Conservation (phyloP, 2,329 filamentous ascomycete species). For the Reticulascus tulasneorum region DNA sequence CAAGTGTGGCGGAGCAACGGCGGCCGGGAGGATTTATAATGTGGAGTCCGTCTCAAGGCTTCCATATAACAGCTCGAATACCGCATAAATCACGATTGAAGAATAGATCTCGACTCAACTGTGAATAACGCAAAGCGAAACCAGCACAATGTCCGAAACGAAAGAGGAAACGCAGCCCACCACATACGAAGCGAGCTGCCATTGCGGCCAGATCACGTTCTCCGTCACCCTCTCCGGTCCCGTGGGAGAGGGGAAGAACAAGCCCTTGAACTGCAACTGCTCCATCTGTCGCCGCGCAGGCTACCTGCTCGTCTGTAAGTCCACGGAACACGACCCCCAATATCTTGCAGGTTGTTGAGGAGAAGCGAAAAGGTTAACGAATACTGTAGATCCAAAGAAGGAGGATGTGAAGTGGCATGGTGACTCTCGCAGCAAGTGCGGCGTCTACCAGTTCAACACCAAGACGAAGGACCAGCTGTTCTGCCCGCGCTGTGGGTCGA, state of each 20-base stretch:
- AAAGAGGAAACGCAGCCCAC: conserved; percentile 17
- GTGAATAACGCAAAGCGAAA: not conserved
- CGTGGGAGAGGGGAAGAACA: conserved; percentile 35
- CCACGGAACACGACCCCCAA: not conserved
- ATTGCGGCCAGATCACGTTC: conserved; percentile 49
- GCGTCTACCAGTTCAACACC: conserved; percentile 41
- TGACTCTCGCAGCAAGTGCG: conserved; percentile 28
- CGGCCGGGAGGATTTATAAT: too few species aligned
- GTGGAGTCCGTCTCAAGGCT: too few species aligned
- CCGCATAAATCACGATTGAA: not conserved
- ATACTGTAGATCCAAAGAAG: conserved; percentile 30
- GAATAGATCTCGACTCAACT: not conserved
- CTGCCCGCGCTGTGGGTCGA: conserved; percentile 42
- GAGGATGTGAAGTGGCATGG: conserved; percentile 39
- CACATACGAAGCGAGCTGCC: conserved; percentile 46
- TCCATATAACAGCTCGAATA: not conserved
- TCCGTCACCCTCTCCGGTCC: conserved; percentile 44
- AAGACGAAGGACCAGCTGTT: conserved; percentile 45
- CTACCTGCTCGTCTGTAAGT: conserved; percentile 45
- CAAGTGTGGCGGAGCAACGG: too few species aligned
- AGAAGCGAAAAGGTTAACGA: not conserved
- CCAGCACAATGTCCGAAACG: conserved; percentile 11
- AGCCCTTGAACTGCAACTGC: conserved; percentile 48
- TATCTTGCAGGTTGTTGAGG: not conserved
- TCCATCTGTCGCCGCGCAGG: conserved; percentile 49